These are phyloP conservation scores for Emmonsia crescens DNA, from an alignment of 2,329 filamentous ascomycete species.

Conservation along the genomic window DNA sequence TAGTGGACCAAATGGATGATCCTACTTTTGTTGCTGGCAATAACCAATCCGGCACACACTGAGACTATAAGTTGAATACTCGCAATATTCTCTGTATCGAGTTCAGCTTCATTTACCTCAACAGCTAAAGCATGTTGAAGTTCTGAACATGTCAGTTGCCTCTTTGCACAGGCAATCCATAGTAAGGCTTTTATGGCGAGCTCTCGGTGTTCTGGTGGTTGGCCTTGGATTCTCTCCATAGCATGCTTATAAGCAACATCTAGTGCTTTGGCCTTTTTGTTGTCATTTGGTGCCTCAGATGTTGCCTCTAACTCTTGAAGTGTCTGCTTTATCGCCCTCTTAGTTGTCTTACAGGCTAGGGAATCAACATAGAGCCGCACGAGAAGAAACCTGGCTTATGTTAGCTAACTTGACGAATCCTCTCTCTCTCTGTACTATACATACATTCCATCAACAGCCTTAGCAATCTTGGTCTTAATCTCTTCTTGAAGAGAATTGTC, in stretches of 20 bases:
- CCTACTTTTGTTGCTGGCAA: constrained; percentile 13
- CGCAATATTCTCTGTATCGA: constrained; percentile 20
- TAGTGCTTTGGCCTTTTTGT: constrained; percentile 16
- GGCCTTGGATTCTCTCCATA: background rate
- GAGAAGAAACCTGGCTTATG: constrained; percentile 19
- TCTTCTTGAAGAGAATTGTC: constrained; percentile 7
- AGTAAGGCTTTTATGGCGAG: constrained; percentile 6
- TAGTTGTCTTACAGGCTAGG: constrained; percentile 8
- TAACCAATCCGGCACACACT: constrained; percentile 18
- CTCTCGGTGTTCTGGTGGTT: background rate
- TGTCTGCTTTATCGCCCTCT: constrained; percentile 23
- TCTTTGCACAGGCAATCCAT: constrained; percentile 12
- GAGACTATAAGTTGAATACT: constrained; percentile 10
- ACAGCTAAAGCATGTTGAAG: constrained; percentile 24
- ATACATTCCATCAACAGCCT: constrained; percentile 15
- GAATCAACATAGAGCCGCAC: constrained; percentile 17
- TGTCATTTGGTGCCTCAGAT: constrained; percentile 11
- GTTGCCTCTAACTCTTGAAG: constrained; percentile 20
- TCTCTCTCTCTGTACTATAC: constrained; percentile 12
- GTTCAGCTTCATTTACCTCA: constrained; percentile 11
- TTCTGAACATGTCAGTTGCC: constrained; percentile 19
- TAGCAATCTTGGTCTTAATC: constrained; percentile 9
- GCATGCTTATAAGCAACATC: constrained; percentile 32
- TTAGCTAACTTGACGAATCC: background rate
- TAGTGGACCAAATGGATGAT: constrained; percentile 31